Evolutionary conservation across 257 asterid genomes (phyloP).

Genomic region (Penstemon newberryi): DNA sequence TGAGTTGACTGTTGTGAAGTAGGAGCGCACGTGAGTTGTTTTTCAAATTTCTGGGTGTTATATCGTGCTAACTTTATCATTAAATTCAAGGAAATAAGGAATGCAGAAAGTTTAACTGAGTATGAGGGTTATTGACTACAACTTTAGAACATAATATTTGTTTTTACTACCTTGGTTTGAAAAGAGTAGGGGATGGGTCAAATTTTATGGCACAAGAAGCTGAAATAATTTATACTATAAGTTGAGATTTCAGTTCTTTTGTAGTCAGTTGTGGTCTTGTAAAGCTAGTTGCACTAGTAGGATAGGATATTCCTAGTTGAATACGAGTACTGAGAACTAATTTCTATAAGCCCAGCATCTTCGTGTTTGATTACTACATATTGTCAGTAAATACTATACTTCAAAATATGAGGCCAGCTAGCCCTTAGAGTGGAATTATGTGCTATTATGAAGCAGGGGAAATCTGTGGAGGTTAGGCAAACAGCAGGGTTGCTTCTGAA

Average conservation of each 20-base stretch:
- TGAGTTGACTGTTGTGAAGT: conserved; percentile 1
- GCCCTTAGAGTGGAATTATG: conserved; percentile 17
- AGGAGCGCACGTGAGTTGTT: too few relatives aligned
- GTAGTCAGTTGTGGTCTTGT: conserved; percentile 1
- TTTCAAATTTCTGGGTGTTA: too few relatives aligned
- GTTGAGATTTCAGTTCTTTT: background rate
- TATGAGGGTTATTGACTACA: background rate
- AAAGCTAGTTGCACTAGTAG: conserved; percentile 3
- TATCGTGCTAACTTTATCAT: background rate
- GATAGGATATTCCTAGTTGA: background rate
- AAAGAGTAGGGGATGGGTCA: background rate
- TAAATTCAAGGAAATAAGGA: background rate
- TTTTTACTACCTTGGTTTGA: conserved; percentile 11
- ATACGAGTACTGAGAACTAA: background rate
- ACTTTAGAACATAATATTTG: background rate
- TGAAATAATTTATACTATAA: background rate
- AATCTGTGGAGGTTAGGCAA: conserved; percentile 87
- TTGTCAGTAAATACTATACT: background rate
- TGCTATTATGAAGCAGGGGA: conserved; percentile 63
- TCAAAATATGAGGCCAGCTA: conserved; percentile 1
- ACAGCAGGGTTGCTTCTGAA: conserved; percentile 96
- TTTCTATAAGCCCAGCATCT: background rate
- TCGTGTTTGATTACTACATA: conserved; percentile 7
- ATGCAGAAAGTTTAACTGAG: conserved; percentile 2
- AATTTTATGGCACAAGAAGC: background rate